Evolutionary conservation across 2,329 filamentous ascomycete genomes (phyloP).

Genomic region (Paraphaeosphaeria sporulosa): DNA sequence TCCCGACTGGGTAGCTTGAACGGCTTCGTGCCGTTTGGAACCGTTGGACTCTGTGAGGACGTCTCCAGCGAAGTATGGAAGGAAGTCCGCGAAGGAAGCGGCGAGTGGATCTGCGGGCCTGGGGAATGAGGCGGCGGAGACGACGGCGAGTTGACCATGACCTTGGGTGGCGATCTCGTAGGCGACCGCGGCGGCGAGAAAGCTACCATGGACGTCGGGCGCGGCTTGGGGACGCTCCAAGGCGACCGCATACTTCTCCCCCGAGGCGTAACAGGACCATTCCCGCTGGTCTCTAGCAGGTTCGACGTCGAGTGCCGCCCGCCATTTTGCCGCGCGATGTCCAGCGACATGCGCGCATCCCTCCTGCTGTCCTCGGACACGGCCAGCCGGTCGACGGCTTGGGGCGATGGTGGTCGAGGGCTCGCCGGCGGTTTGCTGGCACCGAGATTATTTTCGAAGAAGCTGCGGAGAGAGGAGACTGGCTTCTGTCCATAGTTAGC

Average conservation of each 20-base stretch:
- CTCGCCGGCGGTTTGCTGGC: slow-evolving; percentile 36
- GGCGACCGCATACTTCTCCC: slow-evolving; percentile 46
- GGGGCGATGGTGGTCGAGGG: slow-evolving; percentile 43
- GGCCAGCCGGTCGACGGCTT: slow-evolving; percentile 37
- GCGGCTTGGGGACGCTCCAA: slow-evolving; percentile 46
- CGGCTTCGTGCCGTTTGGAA: slow-evolving; percentile 34
- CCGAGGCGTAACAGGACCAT: slow-evolving; percentile 42
- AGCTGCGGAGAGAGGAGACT: slow-evolving; percentile 80
- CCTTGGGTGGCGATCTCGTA: slow-evolving; percentile 66
- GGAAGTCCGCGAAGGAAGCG: slow-evolving; percentile 38
- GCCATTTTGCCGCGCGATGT: slow-evolving; percentile 47
- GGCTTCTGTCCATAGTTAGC: slow-evolving; percentile 66
- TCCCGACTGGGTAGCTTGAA: slow-evolving; percentile 51
- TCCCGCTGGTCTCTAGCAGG: slow-evolving; percentile 48
- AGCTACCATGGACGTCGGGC: slow-evolving; percentile 59
- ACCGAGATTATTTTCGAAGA: slow-evolving; percentile 78
- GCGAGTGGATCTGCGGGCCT: slow-evolving; percentile 41
- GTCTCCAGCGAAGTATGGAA: slow-evolving; percentile 38
- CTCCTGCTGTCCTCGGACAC: slow-evolving; percentile 39
- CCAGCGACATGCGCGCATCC: slow-evolving; percentile 51
- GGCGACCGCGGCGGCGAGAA: slow-evolving; percentile 56
- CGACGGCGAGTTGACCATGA: slow-evolving; percentile 73
- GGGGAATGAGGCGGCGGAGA: slow-evolving; percentile 70
- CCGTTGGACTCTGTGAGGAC: slow-evolving; percentile 20
- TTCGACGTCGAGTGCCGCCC: slow-evolving; percentile 30